phyloP scores from a whole-genome alignment of 208 protist species.

The Novymonas esmeraldas region DNA sequence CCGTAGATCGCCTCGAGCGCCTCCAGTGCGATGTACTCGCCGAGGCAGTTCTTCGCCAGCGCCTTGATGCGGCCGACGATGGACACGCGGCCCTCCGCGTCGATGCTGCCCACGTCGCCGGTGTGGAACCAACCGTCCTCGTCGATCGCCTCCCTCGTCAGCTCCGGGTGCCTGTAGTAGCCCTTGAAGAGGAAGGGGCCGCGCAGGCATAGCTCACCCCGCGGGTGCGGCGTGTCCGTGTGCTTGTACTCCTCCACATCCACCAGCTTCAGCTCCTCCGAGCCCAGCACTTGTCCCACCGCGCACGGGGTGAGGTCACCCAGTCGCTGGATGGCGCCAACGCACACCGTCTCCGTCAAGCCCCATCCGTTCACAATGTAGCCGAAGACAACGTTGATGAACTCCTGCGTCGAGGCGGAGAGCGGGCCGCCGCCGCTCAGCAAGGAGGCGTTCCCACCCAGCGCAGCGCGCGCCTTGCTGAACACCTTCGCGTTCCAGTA shows the following conservation, averaged over 20 bases:
- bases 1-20: slow-evolving; percentile 79
- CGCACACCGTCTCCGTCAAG: slow-evolving; percentile 90
- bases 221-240: slow-evolving; percentile 63
- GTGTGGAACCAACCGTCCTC: slow-evolving; percentile 90
- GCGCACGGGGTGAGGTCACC: slow-evolving; percentile 58
- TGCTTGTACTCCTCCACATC: slow-evolving; percentile 86
- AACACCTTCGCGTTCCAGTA: slow-evolving; percentile 90
- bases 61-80: slow-evolving; percentile 92
- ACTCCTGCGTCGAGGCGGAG: slow-evolving; percentile 81
- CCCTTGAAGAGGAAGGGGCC: slow-evolving; percentile 86
- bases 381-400: slow-evolving; percentile 79
- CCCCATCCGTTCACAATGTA: slow-evolving; percentile 86
- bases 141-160: slow-evolving; percentile 83
- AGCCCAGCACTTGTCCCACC: slow-evolving; percentile 67
- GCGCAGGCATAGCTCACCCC: slow-evolving; percentile 84
- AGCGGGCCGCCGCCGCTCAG: slow-evolving; percentile 86
- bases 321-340: slow-evolving; percentile 59
- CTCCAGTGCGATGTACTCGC: slow-evolving; percentile 93
- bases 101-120: slow-evolving; percentile 79
- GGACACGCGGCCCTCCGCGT: slow-evolving; percentile 44
- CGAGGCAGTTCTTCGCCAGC: slow-evolving; percentile 91
- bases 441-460: slow-evolving; percentile 75
- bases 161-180: slow-evolving; percentile 91
- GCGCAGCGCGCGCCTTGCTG: slow-evolving; percentile 37
- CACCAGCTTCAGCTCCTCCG: slow-evolving; percentile 87